Evolutionary conservation across 1,139 yeast species (phyloP).

Genomic region (Yamadazyma jaroonii): DNA sequence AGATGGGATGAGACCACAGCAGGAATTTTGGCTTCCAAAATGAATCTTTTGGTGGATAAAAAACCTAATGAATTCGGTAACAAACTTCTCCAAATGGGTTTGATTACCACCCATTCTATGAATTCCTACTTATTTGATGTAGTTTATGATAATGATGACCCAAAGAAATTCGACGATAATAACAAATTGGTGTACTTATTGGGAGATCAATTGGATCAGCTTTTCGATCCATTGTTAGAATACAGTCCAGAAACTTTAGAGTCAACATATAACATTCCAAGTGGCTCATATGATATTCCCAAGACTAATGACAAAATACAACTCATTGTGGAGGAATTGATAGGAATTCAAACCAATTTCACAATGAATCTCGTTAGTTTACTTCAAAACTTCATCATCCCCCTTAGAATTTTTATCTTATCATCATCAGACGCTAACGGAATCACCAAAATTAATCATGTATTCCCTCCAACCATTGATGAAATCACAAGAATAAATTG

Average conservation of each 20-base stretch:
- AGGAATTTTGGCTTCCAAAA: slow-evolving; percentile 65
- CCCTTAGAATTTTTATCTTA: slow-evolving; percentile 68
- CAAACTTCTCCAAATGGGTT: slow-evolving; percentile 51
- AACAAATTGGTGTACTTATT: slow-evolving; percentile 70
- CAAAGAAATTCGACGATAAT: slow-evolving; percentile 49
- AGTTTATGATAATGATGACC: slow-evolving; percentile 52
- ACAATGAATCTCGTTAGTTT: slow-evolving; percentile 71
- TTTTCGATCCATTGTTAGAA: slow-evolving; percentile 86
- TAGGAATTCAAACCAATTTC: slow-evolving; percentile 68
- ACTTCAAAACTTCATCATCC: slow-evolving; percentile 74
- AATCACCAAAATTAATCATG: slow-evolving; percentile 64
- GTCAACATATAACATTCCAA: slow-evolving; percentile 57
- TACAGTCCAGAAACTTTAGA: slow-evolving; percentile 89
- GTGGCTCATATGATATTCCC: slow-evolving; percentile 10
- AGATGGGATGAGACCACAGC: slow-evolving; percentile 77
- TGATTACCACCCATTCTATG: slow-evolving; percentile 53
- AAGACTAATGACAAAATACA: slow-evolving; percentile 19
- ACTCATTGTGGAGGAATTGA: slow-evolving; percentile 63
- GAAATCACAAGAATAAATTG: slow-evolving; percentile 89
- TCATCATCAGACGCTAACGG: slow-evolving; percentile 46
- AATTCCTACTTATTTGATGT: slow-evolving; percentile 67
- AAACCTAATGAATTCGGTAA: slow-evolving; percentile 59
- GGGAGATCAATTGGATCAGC: slow-evolving; percentile 83
- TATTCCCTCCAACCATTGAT: slow-evolving; percentile 93
- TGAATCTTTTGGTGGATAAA: slow-evolving; percentile 48